Conservation (phyloP, 1,284 basidiomycete genomes). For the Pseudozyma flocculosa region DNA sequence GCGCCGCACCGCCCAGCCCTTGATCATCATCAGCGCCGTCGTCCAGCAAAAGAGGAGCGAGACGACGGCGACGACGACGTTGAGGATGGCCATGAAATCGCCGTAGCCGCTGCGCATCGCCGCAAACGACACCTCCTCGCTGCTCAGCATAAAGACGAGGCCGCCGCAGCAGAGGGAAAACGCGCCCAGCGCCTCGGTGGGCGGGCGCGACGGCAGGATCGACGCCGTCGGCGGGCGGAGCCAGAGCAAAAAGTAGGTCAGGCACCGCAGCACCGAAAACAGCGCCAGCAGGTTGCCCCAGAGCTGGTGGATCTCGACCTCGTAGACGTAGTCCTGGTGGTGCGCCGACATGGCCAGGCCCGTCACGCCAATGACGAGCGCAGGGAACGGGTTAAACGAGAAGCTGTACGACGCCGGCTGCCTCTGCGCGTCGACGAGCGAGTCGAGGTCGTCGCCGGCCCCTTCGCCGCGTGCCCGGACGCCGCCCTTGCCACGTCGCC, state of each 20-base stretch:
- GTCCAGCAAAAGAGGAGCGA: conserved; percentile 48
- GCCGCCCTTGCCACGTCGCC: conserved; percentile 1
- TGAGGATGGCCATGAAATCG: conserved; percentile 65
- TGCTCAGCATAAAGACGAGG: conserved; percentile 84
- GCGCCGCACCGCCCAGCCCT: conserved; percentile 44
- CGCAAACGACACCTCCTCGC: conserved; percentile 84
- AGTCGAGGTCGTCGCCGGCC: conserved; percentile 12
- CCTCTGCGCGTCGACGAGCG: conserved; percentile 32
- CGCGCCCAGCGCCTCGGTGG: conserved; percentile 84
- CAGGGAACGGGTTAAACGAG: conserved; percentile 83
- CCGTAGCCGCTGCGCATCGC: conserved; percentile 88
- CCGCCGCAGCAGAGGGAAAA: conserved; percentile 87
- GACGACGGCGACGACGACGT: conserved; percentile 48
- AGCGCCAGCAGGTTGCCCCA: conserved; percentile 90
- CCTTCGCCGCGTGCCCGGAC: neutral
- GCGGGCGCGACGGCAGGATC: conserved; percentile 83
- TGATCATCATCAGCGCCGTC: conserved; percentile 46
- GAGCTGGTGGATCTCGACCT: conserved; percentile 76
- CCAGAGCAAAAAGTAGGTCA: conserved; percentile 95
- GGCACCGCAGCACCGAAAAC: conserved; percentile 73
- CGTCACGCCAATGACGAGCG: conserved; percentile 84
- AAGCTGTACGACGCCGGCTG: conserved; percentile 64
- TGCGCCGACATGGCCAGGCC: conserved; percentile 96
- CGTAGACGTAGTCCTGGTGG: conserved; percentile 82
- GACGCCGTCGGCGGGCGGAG: conserved; percentile 63